Evolutionary conservation across 2,329 filamentous ascomycete species (phyloP), one percentile per base, ranked within the genome.

Genomic region (Fusarium sp.): DNA sequence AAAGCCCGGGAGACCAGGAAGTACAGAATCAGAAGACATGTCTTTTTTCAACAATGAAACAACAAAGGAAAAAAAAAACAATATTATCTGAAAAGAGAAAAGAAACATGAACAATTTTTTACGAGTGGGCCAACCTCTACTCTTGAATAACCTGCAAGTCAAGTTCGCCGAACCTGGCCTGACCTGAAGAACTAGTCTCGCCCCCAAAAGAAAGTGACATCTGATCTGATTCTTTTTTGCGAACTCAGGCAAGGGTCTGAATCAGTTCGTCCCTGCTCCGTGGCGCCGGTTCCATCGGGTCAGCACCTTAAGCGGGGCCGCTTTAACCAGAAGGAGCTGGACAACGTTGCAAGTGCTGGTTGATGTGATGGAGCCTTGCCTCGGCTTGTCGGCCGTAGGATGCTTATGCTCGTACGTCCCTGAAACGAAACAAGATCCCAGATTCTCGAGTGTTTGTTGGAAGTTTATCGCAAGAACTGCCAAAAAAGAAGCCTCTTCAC

Each of bases 1-100:
- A 22, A 64, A 78, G 56, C 76, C 76, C 24, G 76, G 72, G 24
- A 78, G 68, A 43, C 76, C 76, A 10, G 76, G 76, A 27, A 78
- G 71, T 20, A 67, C 54, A 41, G 76, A 75, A 45, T 74, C 74
- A 10, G 66, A 60, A n/a, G 64, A 60, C 22, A 68, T 29, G 72
- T 77, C 76, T 31, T 31, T 31, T 31, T 37, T 27, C 37, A 9
- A 14, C 22, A n/a, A 64, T 24, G 41, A 13, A 48, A 41, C 50
- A 27, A 54, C 41, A 50, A 24, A 63, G 56, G 56, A 14, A 29
- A 14, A 29, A n/a, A 14, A 29, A 29, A 39, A 29, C 54, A 63
- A 57, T 29, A 37, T 39, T 29, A 48, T 45, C 43, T 29, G 27
- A 52, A 61, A 35, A 33, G 27, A 41, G 35, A 50, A 50, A 50